Base-by-base conservation (phyloP, 176 grass and related monocot genomes). In the Oryza nivara region DNA sequence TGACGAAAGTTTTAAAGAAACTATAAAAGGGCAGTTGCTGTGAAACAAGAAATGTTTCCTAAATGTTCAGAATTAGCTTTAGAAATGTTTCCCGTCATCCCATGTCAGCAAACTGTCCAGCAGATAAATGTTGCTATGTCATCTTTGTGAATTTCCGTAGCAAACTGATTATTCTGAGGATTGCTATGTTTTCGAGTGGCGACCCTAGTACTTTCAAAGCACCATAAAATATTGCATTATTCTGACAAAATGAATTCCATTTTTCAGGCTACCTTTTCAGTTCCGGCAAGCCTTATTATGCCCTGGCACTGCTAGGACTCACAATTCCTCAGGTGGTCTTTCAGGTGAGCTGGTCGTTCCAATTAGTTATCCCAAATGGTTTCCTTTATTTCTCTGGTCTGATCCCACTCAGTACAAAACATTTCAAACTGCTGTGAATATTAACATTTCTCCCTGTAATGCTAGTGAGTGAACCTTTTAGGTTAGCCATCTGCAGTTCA, bases 251-350 rank as follows among this genome's bases (percentile, higher is more conserved):
- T 10, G 25, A 19, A 11, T 76, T 78, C 47, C 20, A 82, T 45
- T 74, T 86, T 89, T 81, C 87, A 94, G 89, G 68, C 48, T 94
- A 94, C 78, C 78, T 94, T 20, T 78, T 88, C 72, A 91, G 84
- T 69, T 83, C 87, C 2, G 92, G 85, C 46, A 92, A 94, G 70
- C 79, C 81, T 46, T 94, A 89, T 84, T 94, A 94, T 74, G 89
- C 92, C 48, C 67, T 94, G 69, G 89, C 85, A 17, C 67, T 94
- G 41, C 78, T 94, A 83, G 92, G 89, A 70, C 44, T 94, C 65
- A 92, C 90, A 72, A 78, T 92, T 74, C 92, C 92, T 70, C 92
- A 94, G 67, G 87, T 94, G 46, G 46, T 92, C 63, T 88, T 92
- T 70, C 92, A 94, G 92, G 92, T 94, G 41, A 83, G 74, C 36